Evolutionary conservation across 805 yeast genomes (phyloP), one percentile per base, ranked within the genome.

Genomic region (Candida morakotiae): DNA sequence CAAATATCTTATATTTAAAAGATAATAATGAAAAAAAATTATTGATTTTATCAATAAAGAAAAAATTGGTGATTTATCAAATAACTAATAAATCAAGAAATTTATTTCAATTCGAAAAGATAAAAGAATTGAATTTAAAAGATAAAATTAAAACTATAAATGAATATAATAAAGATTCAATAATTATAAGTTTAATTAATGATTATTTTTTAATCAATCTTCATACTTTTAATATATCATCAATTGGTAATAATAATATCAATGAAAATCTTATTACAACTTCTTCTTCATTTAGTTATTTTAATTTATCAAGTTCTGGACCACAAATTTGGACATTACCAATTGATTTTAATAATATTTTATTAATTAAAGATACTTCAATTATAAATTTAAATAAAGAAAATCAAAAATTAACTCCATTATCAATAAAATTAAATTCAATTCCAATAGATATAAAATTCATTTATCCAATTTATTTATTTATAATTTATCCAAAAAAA

Each of bases 211-310:
- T 56, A 9, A 33, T 65, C 18, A 58, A 62, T 40, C 30, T 59
- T 9, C 43, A 39, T 9, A 44, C 45, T 9, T 56, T 47, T 26
- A 25, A 19, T 7, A 31, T 53, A 7, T 27, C 37, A 5, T 48
- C 48, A 2, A 30, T 59, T 3, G 46, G 49, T 2, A n/a, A n/a
- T n/a, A n/a, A n/a, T n/a, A n/a, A n/a, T n/a, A 31, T 47, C 4
- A 58, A 54, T 21, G 53, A 55, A 19, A 56, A 55, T 14, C 34
- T 49, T 25, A 49, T 40, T 18, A 48, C 53, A 35, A 44, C 31
- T 8, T 48, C 61, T 16, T 23, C 16, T 13, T 52, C 69, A 7
- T 64, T 67, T 45, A 54, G 60, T 40, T 67, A 67, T 44, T 67
- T 67, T 45, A 70, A 70, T 7, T 48, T 66, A 17, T 48, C 58